phyloP scores from a whole-genome alignment of 352 stramenopile species.

The Pythium utonaiense region DNA sequence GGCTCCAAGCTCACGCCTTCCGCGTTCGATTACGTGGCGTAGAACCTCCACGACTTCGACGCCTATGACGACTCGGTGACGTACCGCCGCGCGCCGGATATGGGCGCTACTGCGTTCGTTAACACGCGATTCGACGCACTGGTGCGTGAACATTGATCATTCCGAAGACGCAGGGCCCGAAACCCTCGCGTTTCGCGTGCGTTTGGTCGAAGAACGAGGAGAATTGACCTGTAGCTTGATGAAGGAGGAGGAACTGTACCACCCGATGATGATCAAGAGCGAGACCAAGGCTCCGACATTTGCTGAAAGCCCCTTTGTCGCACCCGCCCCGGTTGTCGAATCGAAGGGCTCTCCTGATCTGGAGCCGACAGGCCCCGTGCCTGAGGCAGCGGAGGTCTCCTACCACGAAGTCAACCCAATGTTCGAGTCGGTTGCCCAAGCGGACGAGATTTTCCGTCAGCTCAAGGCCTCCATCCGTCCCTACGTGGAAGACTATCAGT shows the following conservation, averaged over 20 bases:
- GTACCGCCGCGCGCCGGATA: conserved; percentile 50
- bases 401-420: conserved; percentile 69
- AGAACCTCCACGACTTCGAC: conserved; percentile 37
- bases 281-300: conserved; percentile 20
- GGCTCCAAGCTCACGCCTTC: conserved; percentile 9
- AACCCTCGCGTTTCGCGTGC: neutral
- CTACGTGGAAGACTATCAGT: conserved; percentile 51
- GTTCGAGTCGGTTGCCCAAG: conserved; percentile 62
- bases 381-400: conserved; percentile 37
- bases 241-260: conserved; percentile 29
- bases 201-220: neutral
- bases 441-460: conserved; percentile 42
- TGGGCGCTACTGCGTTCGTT: conserved; percentile 48
- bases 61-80: conserved; percentile 52
- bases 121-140: conserved; percentile 54
- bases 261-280: conserved; percentile 23
- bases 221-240: neutral
- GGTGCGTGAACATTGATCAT: conserved; percentile 24
- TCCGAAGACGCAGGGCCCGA: neutral
- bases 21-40: neutral
- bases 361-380: conserved; percentile 48
- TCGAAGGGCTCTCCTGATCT: conserved; percentile 27
- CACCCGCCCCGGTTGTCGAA: conserved; percentile 10
- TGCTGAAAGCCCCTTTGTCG: conserved; percentile 8
- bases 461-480: conserved; percentile 43